Base-by-base conservation (phyloP, 2,329 filamentous ascomycete genomes). In the Diplodia sapinea region DNA sequence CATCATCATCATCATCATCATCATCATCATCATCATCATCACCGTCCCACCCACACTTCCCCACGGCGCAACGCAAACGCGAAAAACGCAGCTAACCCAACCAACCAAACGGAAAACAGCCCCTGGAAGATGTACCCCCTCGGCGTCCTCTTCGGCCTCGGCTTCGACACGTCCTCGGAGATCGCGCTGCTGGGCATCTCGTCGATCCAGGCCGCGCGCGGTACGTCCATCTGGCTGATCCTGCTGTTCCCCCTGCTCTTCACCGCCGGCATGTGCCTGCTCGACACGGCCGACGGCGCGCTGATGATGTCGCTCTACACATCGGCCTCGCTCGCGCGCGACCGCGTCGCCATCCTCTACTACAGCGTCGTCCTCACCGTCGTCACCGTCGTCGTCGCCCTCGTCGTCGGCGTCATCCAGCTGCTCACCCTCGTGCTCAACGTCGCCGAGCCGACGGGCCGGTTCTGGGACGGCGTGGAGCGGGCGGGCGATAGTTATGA, bases 121-220 rank as follows among this genome's bases (percentile, higher is more conserved):
- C 91, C 92, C 0, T 98, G 94, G 94, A 98, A 98, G 79, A 97
- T 97, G 93, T 95, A 96, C 72, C 93, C 93, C 0, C 82, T 97
- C 0, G 94, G 94, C 0, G 85, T 98, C 0, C 82, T 98, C 4
- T 98, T 84, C 67, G 95, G 94, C 0, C 83, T 98, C 0, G 95
- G 94, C 0, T 98, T 99, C 76, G 95, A 98, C 76, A 98, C 95
- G 0, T 96, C 91, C 50, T 96, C 92, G 8, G 94, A 99, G 78
- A 92, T 98, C 74, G 94, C 95, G 0, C 85, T 99, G 8, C 80
- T 99, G 0, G 95, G 94, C 0, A 96, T 98, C 70, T 91, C 92
- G 0, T 93, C 91, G 36, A 88, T 99, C 1, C 91, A 97, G 74
- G 94, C 91, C 0, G 89, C 93, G 0, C 85, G 91, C 69, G 94